Percentiles rank a stretch among this genome's conserved stretches.
Evolutionary conservation across 2,329 filamentous ascomycete species (phyloP).

Genomic region (Talaromyces sp.): DNA sequence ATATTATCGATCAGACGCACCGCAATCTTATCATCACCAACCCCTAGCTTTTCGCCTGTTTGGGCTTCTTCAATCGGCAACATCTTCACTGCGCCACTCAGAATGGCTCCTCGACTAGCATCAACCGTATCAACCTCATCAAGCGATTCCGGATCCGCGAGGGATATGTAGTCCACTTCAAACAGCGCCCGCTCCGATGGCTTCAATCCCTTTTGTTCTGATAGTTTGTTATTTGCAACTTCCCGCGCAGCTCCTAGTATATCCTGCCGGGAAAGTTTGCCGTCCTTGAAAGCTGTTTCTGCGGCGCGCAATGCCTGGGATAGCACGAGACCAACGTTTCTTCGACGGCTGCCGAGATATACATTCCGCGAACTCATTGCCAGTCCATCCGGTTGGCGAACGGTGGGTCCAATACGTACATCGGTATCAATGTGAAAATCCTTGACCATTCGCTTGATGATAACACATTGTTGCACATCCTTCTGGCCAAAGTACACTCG

Average conservation of each 20-base stretch:
- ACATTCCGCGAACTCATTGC: constrained; percentile 92
- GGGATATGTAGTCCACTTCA: constrained; percentile 87
- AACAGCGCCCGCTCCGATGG: constrained; percentile 64
- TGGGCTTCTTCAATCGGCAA: constrained; percentile 68
- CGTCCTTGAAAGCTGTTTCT: constrained; percentile 60
- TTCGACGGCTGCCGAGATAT: constrained; percentile 75
- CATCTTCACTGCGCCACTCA: constrained; percentile 92
- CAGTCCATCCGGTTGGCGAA: constrained; percentile 74
- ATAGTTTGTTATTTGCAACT: constrained; percentile 54
- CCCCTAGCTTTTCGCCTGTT: constrained; percentile 65
- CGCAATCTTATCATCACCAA: constrained; percentile 68
- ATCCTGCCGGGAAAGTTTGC: constrained; percentile 55
- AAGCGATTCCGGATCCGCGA: constrained; percentile 81
- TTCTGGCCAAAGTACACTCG: constrained; percentile 94
- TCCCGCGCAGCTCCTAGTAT: constrained; percentile 70
- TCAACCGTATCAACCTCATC: constrained; percentile 73
- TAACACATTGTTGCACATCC: constrained; percentile 91
- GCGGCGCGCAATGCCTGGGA: constrained; percentile 66
- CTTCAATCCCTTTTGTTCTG: constrained; percentile 60
- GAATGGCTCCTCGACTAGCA: constrained; percentile 66
- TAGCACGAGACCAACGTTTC: constrained; percentile 69
- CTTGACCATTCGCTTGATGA: constrained; percentile 79
- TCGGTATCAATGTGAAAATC: constrained; percentile 79
- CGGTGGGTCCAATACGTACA: constrained; percentile 70
- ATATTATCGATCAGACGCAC: constrained; percentile 95